Evolutionary conservation across 2,329 filamentous ascomycete species (phyloP).

Genomic region (Huntiella abstrusa): DNA sequence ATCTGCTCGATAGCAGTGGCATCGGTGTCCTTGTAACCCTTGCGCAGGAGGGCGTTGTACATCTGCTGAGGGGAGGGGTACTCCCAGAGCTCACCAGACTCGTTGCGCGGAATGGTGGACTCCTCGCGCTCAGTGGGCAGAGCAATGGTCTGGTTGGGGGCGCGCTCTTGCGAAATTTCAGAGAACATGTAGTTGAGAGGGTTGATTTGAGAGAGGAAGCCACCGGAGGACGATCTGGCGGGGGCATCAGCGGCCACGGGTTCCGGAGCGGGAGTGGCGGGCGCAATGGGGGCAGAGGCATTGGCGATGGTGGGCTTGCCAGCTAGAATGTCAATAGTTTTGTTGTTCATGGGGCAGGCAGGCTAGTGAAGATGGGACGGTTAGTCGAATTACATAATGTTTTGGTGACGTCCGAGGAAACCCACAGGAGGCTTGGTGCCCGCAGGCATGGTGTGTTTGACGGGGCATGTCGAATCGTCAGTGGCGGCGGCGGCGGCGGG

Average conservation of each 20-base stretch:
- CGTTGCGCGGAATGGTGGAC: slow-evolving; percentile 80
- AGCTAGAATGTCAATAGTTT: slow-evolving; percentile 28
- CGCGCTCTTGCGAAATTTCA: slow-evolving; percentile 61
- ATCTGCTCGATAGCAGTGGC: slow-evolving; percentile 86
- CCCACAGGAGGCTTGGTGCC: slow-evolving; percentile 7
- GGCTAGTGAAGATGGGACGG: slow-evolving; percentile 19
- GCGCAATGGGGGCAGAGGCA: slow-evolving; percentile 15
- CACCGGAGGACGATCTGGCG: slow-evolving; percentile 13
- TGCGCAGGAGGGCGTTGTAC: slow-evolving; percentile 95
- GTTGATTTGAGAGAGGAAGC: slow-evolving; percentile 37
- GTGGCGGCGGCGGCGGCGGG: neutral
- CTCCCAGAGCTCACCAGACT: slow-evolving; percentile 71
- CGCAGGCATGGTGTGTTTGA: slow-evolving; percentile 5
- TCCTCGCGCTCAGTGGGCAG: slow-evolving; percentile 67
- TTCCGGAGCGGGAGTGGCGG: slow-evolving; percentile 27
- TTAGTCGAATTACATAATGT: neutral
- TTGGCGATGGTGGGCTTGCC: slow-evolving; percentile 16
- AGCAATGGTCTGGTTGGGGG: slow-evolving; percentile 49
- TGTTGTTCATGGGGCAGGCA: slow-evolving; percentile 39
- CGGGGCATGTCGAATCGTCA: neutral
- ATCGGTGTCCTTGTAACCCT: slow-evolving; percentile 89
- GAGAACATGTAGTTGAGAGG: slow-evolving; percentile 91
- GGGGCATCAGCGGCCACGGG: slow-evolving; percentile 20
- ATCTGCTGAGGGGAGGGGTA: slow-evolving; percentile 98
- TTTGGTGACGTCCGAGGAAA: neutral